Percentiles rank a stretch among this genome's conserved stretches.
These are phyloP conservation scores for Phytopythium helicoides DNA, from an alignment of 352 stramenopile genomes.

Conservation along the genomic window DNA sequence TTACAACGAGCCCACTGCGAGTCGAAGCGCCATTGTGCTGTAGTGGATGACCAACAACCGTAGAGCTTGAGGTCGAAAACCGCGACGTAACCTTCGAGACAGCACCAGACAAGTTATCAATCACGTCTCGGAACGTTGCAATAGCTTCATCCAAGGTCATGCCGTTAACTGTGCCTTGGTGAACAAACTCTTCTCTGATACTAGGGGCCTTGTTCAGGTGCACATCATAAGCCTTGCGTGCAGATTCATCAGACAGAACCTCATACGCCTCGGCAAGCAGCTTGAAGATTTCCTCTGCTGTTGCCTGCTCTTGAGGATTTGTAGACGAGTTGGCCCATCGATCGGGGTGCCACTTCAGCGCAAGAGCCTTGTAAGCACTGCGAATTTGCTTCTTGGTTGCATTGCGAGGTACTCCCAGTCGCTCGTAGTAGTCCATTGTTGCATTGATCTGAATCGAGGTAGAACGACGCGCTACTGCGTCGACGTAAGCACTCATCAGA, in stretches of 20 bases:
- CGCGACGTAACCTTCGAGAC: constrained; percentile 59
- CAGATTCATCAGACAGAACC: constrained; percentile 62
- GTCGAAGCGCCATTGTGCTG: constrained; percentile 20
- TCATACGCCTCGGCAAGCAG: constrained; percentile 83
- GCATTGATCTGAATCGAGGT: constrained; percentile 80
- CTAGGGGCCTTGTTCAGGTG: constrained; percentile 47
- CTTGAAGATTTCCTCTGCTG: constrained; percentile 81
- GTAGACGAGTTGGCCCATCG: constrained; percentile 50
- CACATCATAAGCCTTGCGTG: constrained; percentile 61
- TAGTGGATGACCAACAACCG: constrained; percentile 52
- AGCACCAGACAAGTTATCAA: constrained; percentile 55
- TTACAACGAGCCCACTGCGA: constrained; percentile 43
- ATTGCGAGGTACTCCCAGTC: constrained; percentile 64
- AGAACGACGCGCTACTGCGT: constrained; percentile 62
- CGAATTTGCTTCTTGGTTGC: constrained; percentile 66
- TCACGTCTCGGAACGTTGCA: constrained; percentile 69
- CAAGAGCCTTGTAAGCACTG: constrained; percentile 68
- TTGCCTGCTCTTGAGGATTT: constrained; percentile 58
- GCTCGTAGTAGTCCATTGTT: constrained; percentile 85
- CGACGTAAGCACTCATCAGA: constrained; percentile 81
- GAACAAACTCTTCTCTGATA: constrained; percentile 73
- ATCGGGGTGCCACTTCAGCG: constrained; percentile 87
- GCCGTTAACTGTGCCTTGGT: constrained; percentile 71
- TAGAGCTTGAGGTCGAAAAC: constrained; percentile 72
- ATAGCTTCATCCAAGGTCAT: constrained; percentile 87